These are phyloP conservation scores for Fusarium secorum DNA, from an alignment of 2,329 filamentous ascomycete species.

Conservation along the genomic window DNA sequence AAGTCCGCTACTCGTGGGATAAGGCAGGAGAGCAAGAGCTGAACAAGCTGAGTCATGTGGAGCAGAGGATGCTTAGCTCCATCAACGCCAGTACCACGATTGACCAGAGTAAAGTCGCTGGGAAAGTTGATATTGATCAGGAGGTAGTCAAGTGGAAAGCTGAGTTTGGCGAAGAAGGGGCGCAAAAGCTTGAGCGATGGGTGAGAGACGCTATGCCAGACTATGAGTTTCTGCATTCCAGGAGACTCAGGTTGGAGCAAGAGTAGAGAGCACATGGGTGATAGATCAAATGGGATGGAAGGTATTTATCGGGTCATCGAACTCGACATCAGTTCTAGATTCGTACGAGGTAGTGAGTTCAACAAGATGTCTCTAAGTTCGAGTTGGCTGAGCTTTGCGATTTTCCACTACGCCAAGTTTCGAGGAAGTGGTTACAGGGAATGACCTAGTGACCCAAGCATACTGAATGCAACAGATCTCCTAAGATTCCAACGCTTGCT, in stretches of 20 bases:
- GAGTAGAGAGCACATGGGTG: not conserved
- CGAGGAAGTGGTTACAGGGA: accelerated
- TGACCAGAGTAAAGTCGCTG: conserved; percentile 20
- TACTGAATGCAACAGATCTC: not conserved
- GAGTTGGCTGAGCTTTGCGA: not conserved
- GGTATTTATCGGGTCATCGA: not conserved
- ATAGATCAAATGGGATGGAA: accelerated
- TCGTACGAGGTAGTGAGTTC: not conserved
- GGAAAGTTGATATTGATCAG: conserved; percentile 15
- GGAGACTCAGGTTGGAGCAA: conserved; percentile 11
- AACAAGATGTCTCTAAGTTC: too few species aligned
- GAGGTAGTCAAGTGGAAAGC: conserved; percentile 29
- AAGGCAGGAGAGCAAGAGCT: not conserved
- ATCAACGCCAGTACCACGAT: conserved; percentile 24
- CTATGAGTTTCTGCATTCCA: conserved; percentile 25
- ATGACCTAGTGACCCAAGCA: accelerated
- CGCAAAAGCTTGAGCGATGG: conserved; percentile 22
- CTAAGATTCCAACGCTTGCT: not conserved
- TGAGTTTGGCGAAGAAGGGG: conserved; percentile 26
- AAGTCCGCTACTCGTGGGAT: conserved; percentile 20
- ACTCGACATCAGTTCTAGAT: not conserved
- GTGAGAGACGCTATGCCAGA: conserved; percentile 25
- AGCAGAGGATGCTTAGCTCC: conserved; percentile 26
- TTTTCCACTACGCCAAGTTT: accelerated
- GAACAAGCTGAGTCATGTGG: not conserved